Evolutionary conservation across 2,329 filamentous ascomycete genomes (phyloP), one percentile per base, ranked within the genome.

Genomic region (Pseudonectria foliicola): DNA sequence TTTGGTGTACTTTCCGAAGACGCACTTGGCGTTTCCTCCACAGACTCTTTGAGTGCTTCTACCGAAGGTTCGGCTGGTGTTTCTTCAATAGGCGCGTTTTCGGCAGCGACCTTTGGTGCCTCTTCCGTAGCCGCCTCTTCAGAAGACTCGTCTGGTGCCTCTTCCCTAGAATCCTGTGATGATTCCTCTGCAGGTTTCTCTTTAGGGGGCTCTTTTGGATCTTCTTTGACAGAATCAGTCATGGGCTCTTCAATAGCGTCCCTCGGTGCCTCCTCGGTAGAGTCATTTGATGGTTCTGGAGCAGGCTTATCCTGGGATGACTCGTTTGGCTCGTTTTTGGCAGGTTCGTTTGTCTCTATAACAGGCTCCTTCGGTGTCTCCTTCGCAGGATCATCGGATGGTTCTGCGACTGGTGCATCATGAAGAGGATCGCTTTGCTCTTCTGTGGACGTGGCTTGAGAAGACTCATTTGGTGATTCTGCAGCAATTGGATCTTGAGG

Each of bases 121-220:
- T 45, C 35, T 12, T 34, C 39, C 4, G 23, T 12, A 10, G 30
- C 26, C 15, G 37, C 24, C 10, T 41, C 35, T 7, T 41, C 38
- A 14, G 29, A 14, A 18, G 29, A 13, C 18, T 33, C 25, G 4
- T 7, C 6, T 25, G 18, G 24, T 7, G 11, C 21, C 4, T 4
- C 25, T 10, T 29, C 10, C 10, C 34, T 35, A 26, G 33, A 32
- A 4, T 31, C 27, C 10, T 26, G 8, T n/a, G 12, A 27, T 12
- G 29, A 12, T 21, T n/a, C 13, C 11, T 13, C 28, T 14, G 13
- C 28, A 28, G 39, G 10, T 24, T 11, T 16, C 25, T 35, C 35
- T 7, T 45, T 35, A 15, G 25, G 26, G 13, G 31, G 25, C 10
- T 39, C 21, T 11, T 29, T 12, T 12, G 18, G 18, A 5, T 27